phyloP scores from a whole-genome alignment of 345 rosid species.

The Rhizophora mangle region DNA sequence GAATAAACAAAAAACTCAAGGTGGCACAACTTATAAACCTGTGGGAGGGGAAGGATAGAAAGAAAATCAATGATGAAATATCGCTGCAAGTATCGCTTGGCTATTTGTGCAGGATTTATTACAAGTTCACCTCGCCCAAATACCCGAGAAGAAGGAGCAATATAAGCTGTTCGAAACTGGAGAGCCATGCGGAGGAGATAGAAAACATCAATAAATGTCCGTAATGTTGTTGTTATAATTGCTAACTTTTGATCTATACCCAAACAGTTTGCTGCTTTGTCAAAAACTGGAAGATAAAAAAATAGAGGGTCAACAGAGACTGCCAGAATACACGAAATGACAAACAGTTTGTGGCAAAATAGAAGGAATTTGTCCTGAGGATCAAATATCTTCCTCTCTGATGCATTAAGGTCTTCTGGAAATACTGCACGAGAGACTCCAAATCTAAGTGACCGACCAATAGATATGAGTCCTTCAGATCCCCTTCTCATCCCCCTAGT shows the following conservation, averaged over 20 bases:
- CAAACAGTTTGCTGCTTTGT: slow-evolving; percentile 46
- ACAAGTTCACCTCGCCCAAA: slow-evolving; percentile 99
- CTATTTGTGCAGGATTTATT: slow-evolving; percentile 82
- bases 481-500: slow-evolving; percentile 75
- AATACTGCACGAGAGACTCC: slow-evolving; percentile 92
- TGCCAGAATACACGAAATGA: slow-evolving; percentile 76
- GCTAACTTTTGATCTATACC: slow-evolving; percentile 76
- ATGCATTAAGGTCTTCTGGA: slow-evolving; percentile 90
- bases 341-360: slow-evolving; percentile 72
- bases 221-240: slow-evolving; percentile 62
- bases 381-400: slow-evolving; percentile 85
- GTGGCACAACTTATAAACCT: slow-evolving; percentile 41
- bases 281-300: slow-evolving; percentile 83
- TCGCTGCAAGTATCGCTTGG: slow-evolving; percentile 73
- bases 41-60: slow-evolving; percentile 87
- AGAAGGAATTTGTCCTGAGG: slow-evolving; percentile 90
- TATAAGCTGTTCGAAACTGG: slow-evolving; percentile 93
- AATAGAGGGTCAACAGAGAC: slow-evolving; percentile 94
- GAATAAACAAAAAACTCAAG: slow-evolving; percentile 3
- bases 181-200: slow-evolving; percentile 90
- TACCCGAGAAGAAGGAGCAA: slow-evolving; percentile 94
- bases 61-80: slow-evolving; percentile 86
- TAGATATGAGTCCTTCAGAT: slow-evolving; percentile 85
- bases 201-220: slow-evolving; percentile 75
- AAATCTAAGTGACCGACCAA: slow-evolving; percentile 85